Evolutionary conservation across 176 grass and related monocot genomes (phyloP).

Genomic region (Thinopyrum elongatum): DNA sequence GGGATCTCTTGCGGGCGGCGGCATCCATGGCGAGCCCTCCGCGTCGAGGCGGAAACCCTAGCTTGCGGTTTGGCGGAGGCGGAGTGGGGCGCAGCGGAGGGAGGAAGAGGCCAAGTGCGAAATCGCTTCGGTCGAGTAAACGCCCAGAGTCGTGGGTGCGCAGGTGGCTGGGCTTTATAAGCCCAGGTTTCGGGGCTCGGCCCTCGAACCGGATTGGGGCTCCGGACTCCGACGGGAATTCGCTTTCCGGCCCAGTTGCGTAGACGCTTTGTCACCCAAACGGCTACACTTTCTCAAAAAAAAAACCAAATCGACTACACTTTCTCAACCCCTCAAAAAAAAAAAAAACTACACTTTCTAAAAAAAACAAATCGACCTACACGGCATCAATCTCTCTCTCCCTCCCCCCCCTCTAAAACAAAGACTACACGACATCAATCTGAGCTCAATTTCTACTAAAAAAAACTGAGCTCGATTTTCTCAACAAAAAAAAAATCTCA

Average conservation of each 20-base stretch:
- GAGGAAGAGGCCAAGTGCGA: neutral
- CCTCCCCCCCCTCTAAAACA: no score
- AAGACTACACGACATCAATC: no score
- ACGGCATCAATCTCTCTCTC: no score
- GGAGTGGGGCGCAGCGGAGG: neutral
- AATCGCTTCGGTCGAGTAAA: slow-evolving; percentile 16
- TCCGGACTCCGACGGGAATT: neutral
- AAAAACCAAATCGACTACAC: no score
- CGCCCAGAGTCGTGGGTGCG: neutral
- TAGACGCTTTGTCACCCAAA: no score
- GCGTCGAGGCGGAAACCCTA: slow-evolving; percentile 40
- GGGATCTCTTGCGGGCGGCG: slow-evolving; percentile 53
- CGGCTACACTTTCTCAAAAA: no score
- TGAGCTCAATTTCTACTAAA: no score
- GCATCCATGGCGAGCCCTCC: slow-evolving; percentile 49
- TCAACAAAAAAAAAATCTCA: no score
- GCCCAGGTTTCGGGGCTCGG: neutral
- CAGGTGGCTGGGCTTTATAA: neutral
- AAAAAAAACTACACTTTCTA: no score
- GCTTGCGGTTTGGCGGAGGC: slow-evolving; percentile 1
- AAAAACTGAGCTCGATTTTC: no score
- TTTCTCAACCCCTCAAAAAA: no score
- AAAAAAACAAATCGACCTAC: no score
- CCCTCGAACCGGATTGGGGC: neutral
- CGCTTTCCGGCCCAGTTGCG: neutral